Conservation (phyloP, 495 filamentous ascomycete species). For the Trichoderma erinaceum region DNA sequence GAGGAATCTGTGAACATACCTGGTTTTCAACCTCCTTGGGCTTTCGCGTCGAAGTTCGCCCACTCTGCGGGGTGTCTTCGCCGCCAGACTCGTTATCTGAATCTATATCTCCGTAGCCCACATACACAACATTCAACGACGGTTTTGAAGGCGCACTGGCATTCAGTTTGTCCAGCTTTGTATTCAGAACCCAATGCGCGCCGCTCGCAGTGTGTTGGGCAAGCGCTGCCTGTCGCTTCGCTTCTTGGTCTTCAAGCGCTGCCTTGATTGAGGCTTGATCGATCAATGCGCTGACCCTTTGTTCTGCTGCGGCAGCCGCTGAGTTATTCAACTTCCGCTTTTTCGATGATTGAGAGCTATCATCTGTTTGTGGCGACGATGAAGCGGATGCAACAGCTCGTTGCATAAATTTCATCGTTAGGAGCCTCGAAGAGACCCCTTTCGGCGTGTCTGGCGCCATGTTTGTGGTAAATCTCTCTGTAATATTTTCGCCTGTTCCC, state of each 20-base stretch:
- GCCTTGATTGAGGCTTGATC: constrained; percentile 53
- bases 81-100: constrained; percentile 28
- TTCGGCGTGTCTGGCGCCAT: constrained; percentile 42
- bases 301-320: constrained; percentile 15
- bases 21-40: neutral
- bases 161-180: constrained; percentile 20
- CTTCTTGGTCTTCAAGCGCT: constrained; percentile 68
- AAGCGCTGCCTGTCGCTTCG: constrained; percentile 63
- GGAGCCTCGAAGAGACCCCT: constrained; percentile 78
- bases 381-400: constrained; percentile 61
- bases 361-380: constrained; percentile 36
- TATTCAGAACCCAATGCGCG: constrained; percentile 76
- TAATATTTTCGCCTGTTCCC: neutral
- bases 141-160: constrained; percentile 23
- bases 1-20: neutral
- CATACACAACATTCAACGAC: constrained; percentile 37
- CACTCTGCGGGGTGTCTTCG: constrained; percentile 22
- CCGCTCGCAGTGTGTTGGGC: constrained; percentile 69
- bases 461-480: constrained; percentile 16
- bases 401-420: constrained; percentile 99
- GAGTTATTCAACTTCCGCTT: constrained; percentile 39
- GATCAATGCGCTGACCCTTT: constrained; percentile 25
- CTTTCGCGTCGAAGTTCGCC: constrained; percentile 2
- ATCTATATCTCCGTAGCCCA: constrained; percentile 47
- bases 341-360: constrained; percentile 42